Evolutionary conservation across 192 early-diverging fungal species (phyloP).

Genomic region (Podila horticola): DNA sequence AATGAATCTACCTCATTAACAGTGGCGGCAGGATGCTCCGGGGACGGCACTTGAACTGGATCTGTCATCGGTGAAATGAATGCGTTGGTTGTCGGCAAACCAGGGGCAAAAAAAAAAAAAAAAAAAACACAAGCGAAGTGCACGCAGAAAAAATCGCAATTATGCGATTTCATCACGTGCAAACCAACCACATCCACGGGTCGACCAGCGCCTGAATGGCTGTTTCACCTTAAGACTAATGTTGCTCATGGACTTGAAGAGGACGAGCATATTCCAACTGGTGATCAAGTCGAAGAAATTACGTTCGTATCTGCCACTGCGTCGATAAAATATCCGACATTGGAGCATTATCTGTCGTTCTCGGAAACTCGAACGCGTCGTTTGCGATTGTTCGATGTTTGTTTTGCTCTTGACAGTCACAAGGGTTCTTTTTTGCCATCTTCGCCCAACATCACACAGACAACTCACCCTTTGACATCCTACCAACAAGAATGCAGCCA

Average conservation of each 20-base stretch:
- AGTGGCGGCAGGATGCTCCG: not conserved
- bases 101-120: not conserved
- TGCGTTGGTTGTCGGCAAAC: not conserved
- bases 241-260: no score
- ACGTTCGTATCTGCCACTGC: no score
- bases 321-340: no score
- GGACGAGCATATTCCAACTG: no score
- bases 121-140: not conserved
- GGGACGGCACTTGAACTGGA: not conserved
- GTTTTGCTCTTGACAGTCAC: constrained; percentile 5
- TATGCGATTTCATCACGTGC: constrained; percentile 11
- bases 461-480: not conserved
- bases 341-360: no score
- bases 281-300: no score
- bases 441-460: not conserved
- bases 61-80: not conserved
- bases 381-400: not conserved
- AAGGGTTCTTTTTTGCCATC: no score
- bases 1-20: not conserved
- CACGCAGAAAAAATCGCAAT: not conserved
- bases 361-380: no score
- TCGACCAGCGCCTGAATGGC: constrained; percentile 7
- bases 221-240: no score
- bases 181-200: not conserved
- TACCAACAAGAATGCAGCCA: constrained; percentile 7